Evolutionary conservation across 2,329 filamentous ascomycete species (phyloP), one percentile per base, ranked within the genome.

Genomic region (Paramyrothecium sp.): DNA sequence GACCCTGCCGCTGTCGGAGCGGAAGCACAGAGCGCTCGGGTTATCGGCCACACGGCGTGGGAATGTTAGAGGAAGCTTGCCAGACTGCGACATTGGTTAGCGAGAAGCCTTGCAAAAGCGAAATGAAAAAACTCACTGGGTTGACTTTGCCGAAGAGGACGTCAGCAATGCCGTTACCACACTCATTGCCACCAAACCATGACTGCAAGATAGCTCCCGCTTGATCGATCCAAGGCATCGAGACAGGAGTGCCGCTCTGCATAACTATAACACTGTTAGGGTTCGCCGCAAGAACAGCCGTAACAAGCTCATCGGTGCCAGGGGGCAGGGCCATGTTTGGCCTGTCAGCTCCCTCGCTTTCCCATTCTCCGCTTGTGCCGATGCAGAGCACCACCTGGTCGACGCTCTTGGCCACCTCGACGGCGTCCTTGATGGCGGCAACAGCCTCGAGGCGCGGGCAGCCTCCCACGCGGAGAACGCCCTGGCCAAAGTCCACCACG

Each of bases 151-250:
- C 60, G 16, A 63, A 62, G 1, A 60, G 1, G 1, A 59, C 48
- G 17, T 63, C 61, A 3, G 58, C 61, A 2, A 63, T 44, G 0
- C 58, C 56, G 34, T 62, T 60, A 2, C 61, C 61, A 0, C 53
- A 53, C 17, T 63, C 61, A 4, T 62, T 62, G 0, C 61, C 61
- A 0, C 56, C 60, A 23, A 62, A 63, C 60, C 61, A 63, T 21
- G 55, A 59, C 12, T 63, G 61, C 2, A 63, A 3, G 2, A 63
- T 60, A 10, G 53, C 51, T 7, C 55, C 59, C 0, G 61, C 56
- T 21, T 49, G 3, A 3, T 57, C 19, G 0, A 51, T 51, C 61
- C 61, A 63, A 17, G 61, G 61, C 55, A 62, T 62, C 3, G 54
- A 34, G 3, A 62, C 51, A 0, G 61, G 61, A 1, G 60, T 63